Base-by-base conservation (phyloP, 352 stramenopile species). In the Pythium insidiosum region DNA sequence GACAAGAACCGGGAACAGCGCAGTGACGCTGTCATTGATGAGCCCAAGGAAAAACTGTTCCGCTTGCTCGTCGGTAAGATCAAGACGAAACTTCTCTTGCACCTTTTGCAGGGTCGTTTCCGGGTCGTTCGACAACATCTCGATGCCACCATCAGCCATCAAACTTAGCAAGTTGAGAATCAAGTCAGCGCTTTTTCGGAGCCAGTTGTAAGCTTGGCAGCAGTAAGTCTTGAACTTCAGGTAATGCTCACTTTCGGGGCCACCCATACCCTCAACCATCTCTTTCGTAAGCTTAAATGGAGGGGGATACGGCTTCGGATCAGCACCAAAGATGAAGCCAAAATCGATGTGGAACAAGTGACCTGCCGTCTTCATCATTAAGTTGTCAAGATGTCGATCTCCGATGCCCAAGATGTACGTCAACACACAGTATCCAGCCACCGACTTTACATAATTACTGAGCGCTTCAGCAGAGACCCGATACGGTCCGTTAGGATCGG, bases 281-380 rank as follows among this genome's bases (percentile, higher is more conserved):
- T 95, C 73, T 33, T 96, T 96, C 3, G 96, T 99, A 22, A 99
- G 69, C 35, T 98, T 95, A 61, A 99, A 99, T 20, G 94, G 94
- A 24, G 96, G 95, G n/a, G 96, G 95, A 39, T 98, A 90, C 10
- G 96, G 95, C 64, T 99, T 99, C 0, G 97, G 96, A 56, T 99
- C 97, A 23, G 89, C 79, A 34, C 97, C 97, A 56, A 99, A 99
- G 49, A 99, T 98, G 66, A 98, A 99, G 23, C 96, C 95, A 68
- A 99, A 99, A 71, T 98, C 97, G 65, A 99, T 99, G 63, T 99
- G 97, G 71, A 99, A 99, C 34, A 99, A 78, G 55, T 98, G 84
- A 15, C 97, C 97, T 50, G 86, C 77, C 3, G 84, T 79, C 43
- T 89, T 92, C 53, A 99, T 91, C 95, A 99, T 98, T 47, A 99